Percentiles rank a stretch among this genome's conserved stretches.
Evolutionary conservation across 257 asterid genomes (phyloP).

Genomic region (Ilex asprella): DNA sequence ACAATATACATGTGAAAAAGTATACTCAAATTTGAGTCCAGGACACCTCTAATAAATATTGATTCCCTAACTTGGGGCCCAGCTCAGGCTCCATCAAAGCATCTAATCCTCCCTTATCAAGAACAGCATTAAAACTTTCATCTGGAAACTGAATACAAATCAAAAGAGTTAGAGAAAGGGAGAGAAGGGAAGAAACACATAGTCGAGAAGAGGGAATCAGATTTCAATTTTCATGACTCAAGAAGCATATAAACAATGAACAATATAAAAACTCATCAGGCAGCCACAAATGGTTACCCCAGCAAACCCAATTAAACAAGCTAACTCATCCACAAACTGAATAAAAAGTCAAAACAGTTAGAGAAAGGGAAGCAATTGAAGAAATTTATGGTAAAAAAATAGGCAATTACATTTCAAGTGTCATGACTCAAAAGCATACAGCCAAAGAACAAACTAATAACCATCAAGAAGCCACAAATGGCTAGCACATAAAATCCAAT

Average conservation of each 20-base stretch:
- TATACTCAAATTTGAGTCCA: conserved; percentile 10
- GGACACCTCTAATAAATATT: conserved; percentile 74
- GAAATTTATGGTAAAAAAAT: neutral
- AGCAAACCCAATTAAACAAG: too few species aligned
- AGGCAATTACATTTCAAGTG: too few species aligned
- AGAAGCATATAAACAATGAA: too few species aligned
- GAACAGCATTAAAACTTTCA: conserved; percentile 58
- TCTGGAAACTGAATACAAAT: conserved; percentile 44
- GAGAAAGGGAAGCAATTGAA: conserved; percentile 7
- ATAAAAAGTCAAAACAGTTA: conserved; percentile 17
- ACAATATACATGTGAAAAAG: conserved; percentile 1
- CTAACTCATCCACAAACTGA: conserved; percentile 57
- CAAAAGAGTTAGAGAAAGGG: conserved; percentile 10
- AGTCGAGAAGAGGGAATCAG: too few species aligned
- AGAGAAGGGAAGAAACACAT: conserved; percentile 6
- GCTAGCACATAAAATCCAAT: too few species aligned
- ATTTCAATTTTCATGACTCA: too few species aligned
- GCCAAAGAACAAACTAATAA: too few species aligned
- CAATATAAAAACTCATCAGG: too few species aligned
- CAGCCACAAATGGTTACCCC: too few species aligned
- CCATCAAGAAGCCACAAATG: too few species aligned
- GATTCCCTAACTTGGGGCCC: conserved; percentile 65
- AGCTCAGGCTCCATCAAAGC: conserved; percentile 95
- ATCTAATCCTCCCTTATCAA: conserved; percentile 99
- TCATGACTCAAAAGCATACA: too few species aligned